Evolutionary conservation across 192 early-diverging fungal genomes (phyloP).

Genomic region (Haplosporangium gracile): DNA sequence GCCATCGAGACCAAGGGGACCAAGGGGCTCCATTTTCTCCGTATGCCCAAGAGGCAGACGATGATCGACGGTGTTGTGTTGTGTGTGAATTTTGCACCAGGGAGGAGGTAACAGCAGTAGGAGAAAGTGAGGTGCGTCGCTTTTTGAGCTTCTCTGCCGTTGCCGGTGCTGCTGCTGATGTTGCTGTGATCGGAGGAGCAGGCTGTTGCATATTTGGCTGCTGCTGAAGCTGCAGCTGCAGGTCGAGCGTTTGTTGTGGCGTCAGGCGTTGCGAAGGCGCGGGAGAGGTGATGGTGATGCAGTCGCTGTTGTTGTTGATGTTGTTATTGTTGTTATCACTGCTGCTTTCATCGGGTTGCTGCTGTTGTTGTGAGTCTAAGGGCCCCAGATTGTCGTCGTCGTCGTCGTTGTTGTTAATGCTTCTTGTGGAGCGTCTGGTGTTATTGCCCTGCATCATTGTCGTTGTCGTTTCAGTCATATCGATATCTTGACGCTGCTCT

Average conservation of each 20-base stretch:
- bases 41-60: background rate
- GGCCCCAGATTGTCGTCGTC: background rate
- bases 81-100: background rate
- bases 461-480: background rate
- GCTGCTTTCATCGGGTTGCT: background rate
- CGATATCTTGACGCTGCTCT: background rate
- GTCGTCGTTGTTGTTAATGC: background rate
- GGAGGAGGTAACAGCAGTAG: background rate
- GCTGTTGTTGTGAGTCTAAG: background rate
- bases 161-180: background rate
- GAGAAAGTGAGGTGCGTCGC: background rate
- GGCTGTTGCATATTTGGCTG: background rate
- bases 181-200: background rate
- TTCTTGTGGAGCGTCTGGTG: background rate
- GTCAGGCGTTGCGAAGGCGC: background rate
- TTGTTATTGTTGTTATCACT: background rate
- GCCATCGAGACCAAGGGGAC: constrained; percentile 45
- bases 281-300: background rate
- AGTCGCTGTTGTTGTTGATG: too few relatives aligned
- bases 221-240: background rate
- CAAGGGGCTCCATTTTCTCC: constrained; percentile 9
- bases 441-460: background rate
- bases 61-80: background rate
- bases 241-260: background rate
- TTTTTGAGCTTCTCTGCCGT: background rate